Evolutionary conservation across 345 rosid species (phyloP).

Genomic region (Durio zibethinus): DNA sequence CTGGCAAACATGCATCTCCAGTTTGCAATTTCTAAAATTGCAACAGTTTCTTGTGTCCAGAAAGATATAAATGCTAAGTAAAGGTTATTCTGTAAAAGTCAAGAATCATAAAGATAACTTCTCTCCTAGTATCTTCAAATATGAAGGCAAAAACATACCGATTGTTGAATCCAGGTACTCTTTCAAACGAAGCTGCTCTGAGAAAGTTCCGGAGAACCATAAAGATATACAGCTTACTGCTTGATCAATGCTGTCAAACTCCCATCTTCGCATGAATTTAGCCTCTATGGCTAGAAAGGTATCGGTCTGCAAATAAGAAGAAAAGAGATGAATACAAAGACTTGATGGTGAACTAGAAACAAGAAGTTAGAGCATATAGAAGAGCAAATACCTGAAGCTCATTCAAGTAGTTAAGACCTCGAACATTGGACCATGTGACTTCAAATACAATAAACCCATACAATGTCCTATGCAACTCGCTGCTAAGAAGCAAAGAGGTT

Average conservation of each 20-base stretch:
- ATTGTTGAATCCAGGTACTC: constrained; percentile 49
- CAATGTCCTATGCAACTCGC: constrained; percentile 71
- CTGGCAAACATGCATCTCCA: neutral
- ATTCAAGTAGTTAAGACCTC: constrained; percentile 85
- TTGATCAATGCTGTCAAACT: constrained; percentile 83
- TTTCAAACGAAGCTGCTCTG: constrained; percentile 50
- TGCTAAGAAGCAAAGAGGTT: constrained; percentile 50
- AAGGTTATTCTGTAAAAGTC: neutral
- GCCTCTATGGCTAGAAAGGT: constrained; percentile 89
- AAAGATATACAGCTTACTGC: constrained; percentile 56
- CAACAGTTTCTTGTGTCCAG: neutral
- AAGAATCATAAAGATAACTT: neutral
- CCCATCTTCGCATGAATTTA: constrained; percentile 93
- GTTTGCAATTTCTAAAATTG: neutral
- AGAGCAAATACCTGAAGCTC: constrained; percentile 78
- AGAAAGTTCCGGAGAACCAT: constrained; percentile 79
- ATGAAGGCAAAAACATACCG: constrained; percentile 39
- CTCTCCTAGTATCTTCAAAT: neutral
- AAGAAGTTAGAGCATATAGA: neutral
- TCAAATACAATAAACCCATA: constrained; percentile 94
- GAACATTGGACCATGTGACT: constrained; percentile 72
- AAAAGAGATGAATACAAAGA: constrained; percentile 27
- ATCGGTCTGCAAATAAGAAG: constrained; percentile 62
- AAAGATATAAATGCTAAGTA: constrained; percentile 2
- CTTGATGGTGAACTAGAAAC: neutral